phyloP scores from a whole-genome alignment of 2,329 filamentous ascomycete species.

The Fusarium hainanense region DNA sequence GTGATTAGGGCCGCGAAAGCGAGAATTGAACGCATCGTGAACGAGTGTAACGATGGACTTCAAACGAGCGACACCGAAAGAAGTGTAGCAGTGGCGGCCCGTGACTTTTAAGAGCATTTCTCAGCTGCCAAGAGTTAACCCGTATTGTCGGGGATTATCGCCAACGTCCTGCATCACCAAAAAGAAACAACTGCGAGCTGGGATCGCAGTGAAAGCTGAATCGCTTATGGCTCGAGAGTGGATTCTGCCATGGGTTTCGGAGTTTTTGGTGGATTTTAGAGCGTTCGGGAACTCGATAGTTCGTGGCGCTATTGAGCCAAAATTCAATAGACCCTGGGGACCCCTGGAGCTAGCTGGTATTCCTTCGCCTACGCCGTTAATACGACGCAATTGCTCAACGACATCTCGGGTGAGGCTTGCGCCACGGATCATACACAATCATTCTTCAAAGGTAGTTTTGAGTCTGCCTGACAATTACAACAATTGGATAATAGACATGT shows the following conservation, averaged over 20 bases:
- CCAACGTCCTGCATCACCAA: not conserved
- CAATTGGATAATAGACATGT: accelerated
- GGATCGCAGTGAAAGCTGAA: not conserved
- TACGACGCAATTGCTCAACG: not conserved
- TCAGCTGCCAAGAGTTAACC: not conserved
- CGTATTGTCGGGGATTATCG: no score
- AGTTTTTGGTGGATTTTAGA: not conserved
- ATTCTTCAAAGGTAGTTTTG: not conserved
- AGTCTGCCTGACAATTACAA: accelerated
- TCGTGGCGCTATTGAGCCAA: not conserved
- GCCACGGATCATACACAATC: not conserved
- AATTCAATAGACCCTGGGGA: not conserved
- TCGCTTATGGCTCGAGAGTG: not conserved
- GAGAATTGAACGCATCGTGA: not conserved
- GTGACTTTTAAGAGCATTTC: not conserved
- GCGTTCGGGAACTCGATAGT: slow-evolving; percentile 13
- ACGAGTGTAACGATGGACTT: not conserved
- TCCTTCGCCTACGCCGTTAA: not conserved
- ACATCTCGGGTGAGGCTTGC: not conserved
- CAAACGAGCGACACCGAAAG: no score
- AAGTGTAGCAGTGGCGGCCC: not conserved
- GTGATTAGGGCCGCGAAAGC: not conserved
- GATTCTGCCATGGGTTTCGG: not conserved
- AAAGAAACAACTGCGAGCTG: not conserved
- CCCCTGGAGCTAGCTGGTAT: not conserved